Evolutionary conservation across 2,329 filamentous ascomycete species (phyloP).

Genomic region (Fusarium sp.): DNA sequence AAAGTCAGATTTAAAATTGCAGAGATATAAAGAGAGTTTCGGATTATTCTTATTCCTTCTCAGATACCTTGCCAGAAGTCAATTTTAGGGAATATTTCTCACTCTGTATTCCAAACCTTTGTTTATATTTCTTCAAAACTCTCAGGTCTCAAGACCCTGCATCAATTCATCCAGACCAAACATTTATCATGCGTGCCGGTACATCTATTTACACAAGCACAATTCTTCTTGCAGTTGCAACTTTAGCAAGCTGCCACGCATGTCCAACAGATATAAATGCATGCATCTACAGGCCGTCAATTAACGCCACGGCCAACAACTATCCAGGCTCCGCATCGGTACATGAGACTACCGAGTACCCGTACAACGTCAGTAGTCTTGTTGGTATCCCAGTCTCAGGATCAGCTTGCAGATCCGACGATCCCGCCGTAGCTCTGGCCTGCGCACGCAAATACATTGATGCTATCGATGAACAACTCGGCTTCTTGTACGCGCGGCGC

Average conservation of each 20-base stretch:
- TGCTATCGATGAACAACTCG: constrained; percentile 31
- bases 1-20: no score
- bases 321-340: background rate
- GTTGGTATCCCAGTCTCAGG: constrained; percentile 33
- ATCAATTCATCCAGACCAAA: background rate
- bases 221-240: background rate
- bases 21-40: background rate
- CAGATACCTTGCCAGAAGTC: background rate
- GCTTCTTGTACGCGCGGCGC: constrained; percentile 26
- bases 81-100: background rate
- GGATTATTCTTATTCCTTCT: background rate
- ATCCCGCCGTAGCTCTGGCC: background rate
- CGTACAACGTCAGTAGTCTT: constrained; percentile 44
- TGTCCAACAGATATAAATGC: background rate
- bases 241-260: background rate
- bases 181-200: background rate
- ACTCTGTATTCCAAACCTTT: no score
- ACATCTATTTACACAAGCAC: background rate
- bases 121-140: no score
- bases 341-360: background rate
- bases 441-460: constrained; percentile 34
- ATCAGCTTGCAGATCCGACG: background rate
- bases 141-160: no score
- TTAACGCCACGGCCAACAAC: background rate
- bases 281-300: background rate